phyloP scores from a whole-genome alignment of 495 filamentous ascomycete species.

The Neurospora sp. region DNA sequence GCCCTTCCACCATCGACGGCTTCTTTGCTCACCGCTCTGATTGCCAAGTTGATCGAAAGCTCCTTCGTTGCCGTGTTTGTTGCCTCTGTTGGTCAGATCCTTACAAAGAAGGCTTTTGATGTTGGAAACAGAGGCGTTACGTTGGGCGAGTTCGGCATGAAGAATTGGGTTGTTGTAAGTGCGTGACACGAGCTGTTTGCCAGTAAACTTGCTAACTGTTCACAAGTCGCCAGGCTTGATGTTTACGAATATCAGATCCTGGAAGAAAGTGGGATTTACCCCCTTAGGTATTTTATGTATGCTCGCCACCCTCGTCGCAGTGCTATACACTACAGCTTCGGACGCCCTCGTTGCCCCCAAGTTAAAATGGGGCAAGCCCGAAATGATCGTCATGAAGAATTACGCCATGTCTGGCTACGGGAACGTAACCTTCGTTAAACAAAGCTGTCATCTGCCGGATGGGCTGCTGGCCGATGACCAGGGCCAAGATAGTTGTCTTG shows the following conservation, averaged over 20 bases:
- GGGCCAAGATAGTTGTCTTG: slow-evolving; percentile 46
- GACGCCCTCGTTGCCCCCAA: slow-evolving; percentile 61
- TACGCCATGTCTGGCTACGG: slow-evolving; percentile 48
- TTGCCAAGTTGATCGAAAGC: slow-evolving; percentile 67
- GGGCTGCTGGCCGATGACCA: slow-evolving; percentile 22
- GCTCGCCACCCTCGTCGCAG: slow-evolving; percentile 48
- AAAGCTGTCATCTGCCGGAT: slow-evolving; percentile 52
- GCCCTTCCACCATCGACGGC: slow-evolving; percentile 46
- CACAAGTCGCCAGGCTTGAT: slow-evolving; percentile 43
- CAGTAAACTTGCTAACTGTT: background rate
- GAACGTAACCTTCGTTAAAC: slow-evolving; percentile 42
- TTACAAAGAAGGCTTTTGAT: slow-evolving; percentile 53
- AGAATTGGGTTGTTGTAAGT: slow-evolving; percentile 39
- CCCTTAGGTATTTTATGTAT: slow-evolving; percentile 49
- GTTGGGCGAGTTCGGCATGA: slow-evolving; percentile 61
- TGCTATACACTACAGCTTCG: slow-evolving; percentile 65
- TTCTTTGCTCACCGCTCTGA: slow-evolving; percentile 47
- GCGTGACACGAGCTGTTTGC: background rate
- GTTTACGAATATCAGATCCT: slow-evolving; percentile 52
- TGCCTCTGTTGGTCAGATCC: slow-evolving; percentile 59
- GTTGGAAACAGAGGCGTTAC: slow-evolving; percentile 49
- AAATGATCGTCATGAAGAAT: slow-evolving; percentile 37
- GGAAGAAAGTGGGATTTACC: slow-evolving; percentile 50
- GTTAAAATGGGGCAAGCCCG: slow-evolving; percentile 41
- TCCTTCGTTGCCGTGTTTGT: slow-evolving; percentile 72